phyloP scores from a whole-genome alignment of 768 basidiomycete species.

The Collybia mongolica region DNA sequence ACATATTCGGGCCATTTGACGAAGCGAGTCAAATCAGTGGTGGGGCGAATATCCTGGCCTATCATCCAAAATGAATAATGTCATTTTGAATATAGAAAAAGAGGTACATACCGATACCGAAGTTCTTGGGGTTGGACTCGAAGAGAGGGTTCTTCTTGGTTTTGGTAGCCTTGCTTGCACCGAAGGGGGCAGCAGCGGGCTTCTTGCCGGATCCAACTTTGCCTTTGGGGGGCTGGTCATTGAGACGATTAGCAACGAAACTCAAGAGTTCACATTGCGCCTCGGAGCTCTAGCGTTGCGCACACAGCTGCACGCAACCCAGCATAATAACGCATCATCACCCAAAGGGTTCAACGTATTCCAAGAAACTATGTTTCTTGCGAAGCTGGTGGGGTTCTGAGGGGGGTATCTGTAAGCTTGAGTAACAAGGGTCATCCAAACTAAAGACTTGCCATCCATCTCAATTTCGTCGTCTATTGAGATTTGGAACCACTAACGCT shows the following conservation, averaged over 20 bases:
- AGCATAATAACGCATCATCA: constrained; percentile 39
- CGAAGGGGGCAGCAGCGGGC: constrained; percentile 82
- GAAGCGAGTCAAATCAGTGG: constrained; percentile 91
- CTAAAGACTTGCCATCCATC: constrained; percentile 53
- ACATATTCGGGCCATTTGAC: constrained; percentile 99
- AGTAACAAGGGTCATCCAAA: constrained; percentile 32
- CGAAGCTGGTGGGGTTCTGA: constrained; percentile 21
- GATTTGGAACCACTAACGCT: constrained; percentile 34
- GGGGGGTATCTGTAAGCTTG: constrained; percentile 4
- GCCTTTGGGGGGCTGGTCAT: constrained; percentile 88
- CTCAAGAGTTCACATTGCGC: constrained; percentile 33
- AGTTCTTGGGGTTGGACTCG: constrained; percentile 87
- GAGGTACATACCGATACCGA: constrained; percentile 81
- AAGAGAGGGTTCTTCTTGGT: constrained; percentile 94
- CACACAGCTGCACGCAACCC: constrained; percentile 29
- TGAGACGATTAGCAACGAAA: constrained; percentile 69
- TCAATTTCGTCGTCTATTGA: constrained; percentile 19
- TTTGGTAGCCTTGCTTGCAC: constrained; percentile 74
- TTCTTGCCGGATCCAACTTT: constrained; percentile 77
- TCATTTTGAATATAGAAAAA: not conserved
- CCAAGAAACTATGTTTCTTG: constrained; percentile 13
- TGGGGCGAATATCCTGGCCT: constrained; percentile 94
- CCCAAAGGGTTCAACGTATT: constrained; percentile 34
- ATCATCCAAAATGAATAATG: not conserved
- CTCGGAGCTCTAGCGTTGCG: constrained; percentile 58